A percentile compares a stretch with the other conserved stretches of the same genome.
phyloP scores from a whole-genome alignment of 75 land plant species.

The Chamaecyparis obtusa region DNA sequence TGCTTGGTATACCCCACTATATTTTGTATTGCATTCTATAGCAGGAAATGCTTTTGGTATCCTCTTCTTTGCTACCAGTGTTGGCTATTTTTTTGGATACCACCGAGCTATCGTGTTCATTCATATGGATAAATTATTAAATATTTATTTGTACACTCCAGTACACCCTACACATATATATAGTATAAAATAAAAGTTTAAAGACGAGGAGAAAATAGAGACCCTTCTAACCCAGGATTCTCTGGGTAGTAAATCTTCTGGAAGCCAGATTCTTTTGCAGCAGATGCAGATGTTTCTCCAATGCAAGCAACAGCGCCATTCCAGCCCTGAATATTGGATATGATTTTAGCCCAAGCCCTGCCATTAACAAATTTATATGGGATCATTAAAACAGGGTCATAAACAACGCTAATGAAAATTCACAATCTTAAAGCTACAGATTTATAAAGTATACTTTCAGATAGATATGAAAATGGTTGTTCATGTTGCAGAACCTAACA shows the following conservation, averaged over 20 bases:
- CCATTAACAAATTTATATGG: constrained; percentile 1
- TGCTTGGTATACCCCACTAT: background rate
- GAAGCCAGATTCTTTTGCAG: constrained; percentile 83
- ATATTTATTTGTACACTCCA: background rate
- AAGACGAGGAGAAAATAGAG: background rate
- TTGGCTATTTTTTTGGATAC: background rate
- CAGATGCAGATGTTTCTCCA: constrained; percentile 90
- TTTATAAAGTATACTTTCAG: background rate
- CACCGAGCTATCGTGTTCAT: background rate
- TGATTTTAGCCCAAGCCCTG: constrained; percentile 87
- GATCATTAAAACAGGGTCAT: background rate
- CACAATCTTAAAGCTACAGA: background rate
- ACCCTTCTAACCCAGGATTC: constrained; percentile 97
- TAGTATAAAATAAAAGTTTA: background rate
- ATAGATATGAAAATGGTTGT: background rate
- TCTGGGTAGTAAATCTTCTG: constrained; percentile 71
- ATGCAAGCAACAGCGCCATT: constrained; percentile 87
- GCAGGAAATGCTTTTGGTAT: background rate
- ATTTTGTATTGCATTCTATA: background rate
- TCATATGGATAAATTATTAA: background rate
- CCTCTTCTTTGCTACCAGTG: background rate
- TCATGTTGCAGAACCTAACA: constrained; percentile 41
- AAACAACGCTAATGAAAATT: background rate
- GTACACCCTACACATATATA: background rate
- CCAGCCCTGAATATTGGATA: constrained; percentile 55